Evolutionary conservation across 75 land plant genomes (phyloP).

Genomic region (Sequoia sempervirens): DNA sequence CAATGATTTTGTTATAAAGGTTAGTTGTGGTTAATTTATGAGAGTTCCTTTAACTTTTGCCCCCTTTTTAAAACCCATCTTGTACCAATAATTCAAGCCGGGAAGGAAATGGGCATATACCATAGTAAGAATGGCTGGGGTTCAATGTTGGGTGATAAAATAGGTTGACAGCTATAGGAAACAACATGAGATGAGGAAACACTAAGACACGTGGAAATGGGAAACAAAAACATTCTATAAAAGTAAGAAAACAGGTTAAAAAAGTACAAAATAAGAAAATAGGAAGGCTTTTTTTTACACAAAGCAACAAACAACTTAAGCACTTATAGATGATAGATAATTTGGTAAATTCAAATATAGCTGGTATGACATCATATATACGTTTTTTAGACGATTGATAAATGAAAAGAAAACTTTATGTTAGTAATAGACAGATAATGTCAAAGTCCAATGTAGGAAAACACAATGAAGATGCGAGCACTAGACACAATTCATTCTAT

Average conservation of each 20-base stretch:
- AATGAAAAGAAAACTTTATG: no score
- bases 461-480: no score
- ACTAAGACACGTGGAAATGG: neutral
- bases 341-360: no score
- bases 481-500: no score
- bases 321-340: neutral
- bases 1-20: constrained; percentile 97
- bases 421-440: no score
- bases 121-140: neutral
- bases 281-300: neutral
- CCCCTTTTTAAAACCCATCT: neutral
- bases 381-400: no score
- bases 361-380: no score
- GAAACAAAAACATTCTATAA: neutral
- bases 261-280: neutral
- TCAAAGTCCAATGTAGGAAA: no score
- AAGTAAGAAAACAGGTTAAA: neutral
- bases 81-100: neutral
- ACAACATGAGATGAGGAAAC: neutral
- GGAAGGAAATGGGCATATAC: neutral
- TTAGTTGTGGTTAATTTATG: constrained; percentile 22
- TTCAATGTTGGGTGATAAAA: neutral
- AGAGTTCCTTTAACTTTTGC: no score
- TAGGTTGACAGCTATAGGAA: neutral
- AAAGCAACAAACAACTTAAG: neutral